Conservation (phyloP, 2,329 filamentous ascomycete genomes). For the Sporothrix luriei region DNA sequence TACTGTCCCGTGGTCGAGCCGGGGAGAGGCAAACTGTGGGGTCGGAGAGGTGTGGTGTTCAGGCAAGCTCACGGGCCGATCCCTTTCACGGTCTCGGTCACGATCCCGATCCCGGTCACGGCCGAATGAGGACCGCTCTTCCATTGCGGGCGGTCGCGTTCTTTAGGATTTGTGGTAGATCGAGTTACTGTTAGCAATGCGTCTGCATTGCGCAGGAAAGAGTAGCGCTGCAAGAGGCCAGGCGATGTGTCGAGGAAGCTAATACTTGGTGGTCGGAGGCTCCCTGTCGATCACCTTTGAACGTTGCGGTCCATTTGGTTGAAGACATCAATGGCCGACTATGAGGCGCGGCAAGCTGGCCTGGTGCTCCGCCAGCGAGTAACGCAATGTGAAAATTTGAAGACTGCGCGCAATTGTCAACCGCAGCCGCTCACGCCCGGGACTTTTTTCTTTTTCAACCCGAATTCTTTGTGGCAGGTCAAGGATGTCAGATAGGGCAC, state of each 20-base stretch:
- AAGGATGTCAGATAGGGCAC: background rate
- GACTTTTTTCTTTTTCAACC: background rate
- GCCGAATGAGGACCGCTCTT: slow-evolving; percentile 38
- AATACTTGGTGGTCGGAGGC: slow-evolving; percentile 8
- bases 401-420: background rate
- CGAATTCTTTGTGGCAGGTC: background rate
- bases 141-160: slow-evolving; percentile 38
- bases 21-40: slow-evolving; percentile 31
- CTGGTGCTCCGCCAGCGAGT: background rate
- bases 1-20: slow-evolving; percentile 34
- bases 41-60: slow-evolving; percentile 23
- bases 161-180: background rate
- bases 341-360: background rate
- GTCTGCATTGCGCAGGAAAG: slow-evolving; percentile 3
- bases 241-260: slow-evolving; percentile 14
- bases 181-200: background rate
- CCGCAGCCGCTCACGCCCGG: background rate
- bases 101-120: slow-evolving; percentile 35
- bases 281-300: slow-evolving; percentile 17
- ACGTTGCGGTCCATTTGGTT: slow-evolving; percentile 29
- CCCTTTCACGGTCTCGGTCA: slow-evolving; percentile 32
- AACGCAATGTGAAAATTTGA: background rate
- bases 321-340: background rate
- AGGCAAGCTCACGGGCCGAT: slow-evolving; percentile 26
- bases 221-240: background rate